Evolutionary conservation across 371 early-diverging fungal species (phyloP).

Genomic region (Lichtheimia hyalospora): DNA sequence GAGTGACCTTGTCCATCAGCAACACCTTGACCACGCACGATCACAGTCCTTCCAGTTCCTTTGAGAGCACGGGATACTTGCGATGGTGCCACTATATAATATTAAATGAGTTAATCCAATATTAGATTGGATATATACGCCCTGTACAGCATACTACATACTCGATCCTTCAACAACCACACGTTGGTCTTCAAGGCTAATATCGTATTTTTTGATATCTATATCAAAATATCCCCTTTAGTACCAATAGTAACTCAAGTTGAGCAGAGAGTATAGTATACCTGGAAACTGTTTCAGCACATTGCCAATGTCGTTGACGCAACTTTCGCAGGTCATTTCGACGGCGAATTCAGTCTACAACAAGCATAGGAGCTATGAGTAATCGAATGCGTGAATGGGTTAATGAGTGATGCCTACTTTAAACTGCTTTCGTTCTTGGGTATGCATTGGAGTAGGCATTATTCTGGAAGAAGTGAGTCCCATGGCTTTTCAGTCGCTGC

Average conservation of each 20-base stretch:
- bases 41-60: slow-evolving; percentile 68
- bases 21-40: slow-evolving; percentile 79
- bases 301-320: slow-evolving; percentile 65
- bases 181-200: slow-evolving; percentile 58
- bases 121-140: not conserved
- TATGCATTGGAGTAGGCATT: too few relatives aligned
- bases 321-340: slow-evolving; percentile 80
- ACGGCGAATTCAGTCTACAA: slow-evolving; percentile 77
- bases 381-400: too few relatives aligned
- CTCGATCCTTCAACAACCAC: slow-evolving; percentile 67
- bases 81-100: slow-evolving; percentile 63
- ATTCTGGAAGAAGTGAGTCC: too few relatives aligned
- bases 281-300: slow-evolving; percentile 56
- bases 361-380: not conserved
- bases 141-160: slow-evolving; percentile 15
- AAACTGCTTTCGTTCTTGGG: too few relatives aligned
- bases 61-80: slow-evolving; percentile 58
- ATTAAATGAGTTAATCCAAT: slow-evolving; percentile 6
- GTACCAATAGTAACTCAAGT: not conserved
- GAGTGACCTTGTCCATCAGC: slow-evolving; percentile 55
- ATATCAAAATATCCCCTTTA: not conserved
- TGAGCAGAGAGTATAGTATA: slow-evolving; percentile 14
- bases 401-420: too few relatives aligned
- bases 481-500: too few relatives aligned
- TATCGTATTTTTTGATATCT: slow-evolving; percentile 57